Conservation (phyloP, 1,284 basidiomycete genomes). For the Rhodotorula sp. region DNA sequence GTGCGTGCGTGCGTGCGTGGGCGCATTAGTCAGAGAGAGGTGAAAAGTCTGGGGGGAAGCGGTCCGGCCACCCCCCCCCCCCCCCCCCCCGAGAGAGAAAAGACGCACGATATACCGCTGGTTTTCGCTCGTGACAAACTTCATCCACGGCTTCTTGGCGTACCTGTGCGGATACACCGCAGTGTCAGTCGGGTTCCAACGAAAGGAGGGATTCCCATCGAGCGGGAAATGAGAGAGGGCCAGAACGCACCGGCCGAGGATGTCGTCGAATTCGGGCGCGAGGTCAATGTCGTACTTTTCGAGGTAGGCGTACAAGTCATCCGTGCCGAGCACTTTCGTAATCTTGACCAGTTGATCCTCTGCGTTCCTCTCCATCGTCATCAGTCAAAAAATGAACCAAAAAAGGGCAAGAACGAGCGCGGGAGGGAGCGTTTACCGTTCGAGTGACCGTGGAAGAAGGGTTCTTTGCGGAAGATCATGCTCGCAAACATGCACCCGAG, state of each 20-base stretch:
- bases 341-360: conserved; percentile 97
- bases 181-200: not conserved
- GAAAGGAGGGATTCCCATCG: not conserved
- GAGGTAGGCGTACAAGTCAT: conserved; percentile 75
- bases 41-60: no score
- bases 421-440: conserved; percentile 49
- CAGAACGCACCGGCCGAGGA: conserved; percentile 65
- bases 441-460: conserved; percentile 96
- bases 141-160: conserved; percentile 88
- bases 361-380: conserved; percentile 47
- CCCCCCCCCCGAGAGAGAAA: not conserved
- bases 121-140: conserved; percentile 67
- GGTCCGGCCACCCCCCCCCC: no score
- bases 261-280: conserved; percentile 72
- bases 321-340: conserved; percentile 93
- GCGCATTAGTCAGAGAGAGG: no score
- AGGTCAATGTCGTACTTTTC: conserved; percentile 49
- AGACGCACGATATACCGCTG: conserved; percentile 21
- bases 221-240: no score
- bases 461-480: conserved; percentile 99
- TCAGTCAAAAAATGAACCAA: not conserved
- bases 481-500: conserved; percentile 98
- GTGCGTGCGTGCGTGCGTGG: no score
- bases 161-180: conserved; percentile 45
- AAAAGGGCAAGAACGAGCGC: not conserved